Conservation (phyloP, 2,329 filamentous ascomycete species). For the Aspergillus neotritici region DNA sequence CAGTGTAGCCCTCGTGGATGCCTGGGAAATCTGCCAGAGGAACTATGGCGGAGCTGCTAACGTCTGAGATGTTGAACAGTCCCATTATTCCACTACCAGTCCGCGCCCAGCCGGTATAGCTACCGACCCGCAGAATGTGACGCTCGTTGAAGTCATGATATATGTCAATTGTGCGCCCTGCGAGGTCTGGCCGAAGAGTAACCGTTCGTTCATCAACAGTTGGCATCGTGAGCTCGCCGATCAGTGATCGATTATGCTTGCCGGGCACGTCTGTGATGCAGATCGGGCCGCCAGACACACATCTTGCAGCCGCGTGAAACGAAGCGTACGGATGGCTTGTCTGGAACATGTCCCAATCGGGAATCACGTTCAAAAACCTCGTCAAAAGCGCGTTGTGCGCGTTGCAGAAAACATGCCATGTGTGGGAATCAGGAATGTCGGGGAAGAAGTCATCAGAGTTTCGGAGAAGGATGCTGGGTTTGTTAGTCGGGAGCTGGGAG, state of each 20-base stretch:
- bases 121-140: conserved; percentile 68
- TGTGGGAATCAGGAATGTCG: conserved; percentile 69
- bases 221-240: conserved; percentile 72
- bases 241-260: conserved; percentile 67
- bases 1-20: conserved; percentile 44
- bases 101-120: conserved; percentile 63
- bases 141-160: conserved; percentile 73
- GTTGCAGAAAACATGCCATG: conserved; percentile 95
- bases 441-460: conserved; percentile 93
- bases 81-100: conserved; percentile 73
- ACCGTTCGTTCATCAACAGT: conserved; percentile 69
- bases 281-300: conserved; percentile 83
- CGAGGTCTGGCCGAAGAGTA: conserved; percentile 69
- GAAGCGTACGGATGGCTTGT: conserved; percentile 63
- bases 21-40: conserved; percentile 69
- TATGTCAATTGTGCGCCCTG: conserved; percentile 66
- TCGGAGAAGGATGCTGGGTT: conserved; percentile 67
- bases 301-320: conserved; percentile 86
- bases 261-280: conserved; percentile 91
- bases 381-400: conserved; percentile 82
- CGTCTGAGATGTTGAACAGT: conserved; percentile 71
- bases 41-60: conserved; percentile 62
- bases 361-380: conserved; percentile 76
- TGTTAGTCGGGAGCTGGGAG: conserved; percentile 70
- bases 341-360: conserved; percentile 77